phyloP scores from a whole-genome alignment of 306 rosid species.

The Trifolium fragiferum region DNA sequence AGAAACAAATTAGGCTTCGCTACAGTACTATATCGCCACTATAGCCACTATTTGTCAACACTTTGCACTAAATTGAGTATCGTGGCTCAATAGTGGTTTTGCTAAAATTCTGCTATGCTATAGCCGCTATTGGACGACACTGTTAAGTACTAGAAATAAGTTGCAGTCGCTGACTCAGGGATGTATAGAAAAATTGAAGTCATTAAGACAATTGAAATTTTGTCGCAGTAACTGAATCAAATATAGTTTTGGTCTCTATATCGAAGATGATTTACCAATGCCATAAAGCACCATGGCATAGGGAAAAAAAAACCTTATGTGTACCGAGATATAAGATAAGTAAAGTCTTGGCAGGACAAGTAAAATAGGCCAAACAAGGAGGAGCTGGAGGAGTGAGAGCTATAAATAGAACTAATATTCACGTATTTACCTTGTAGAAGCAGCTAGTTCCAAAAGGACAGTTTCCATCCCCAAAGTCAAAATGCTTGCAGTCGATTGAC shows the following conservation, averaged over 20 bases:
- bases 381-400: background rate
- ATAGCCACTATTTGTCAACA: background rate
- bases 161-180: background rate
- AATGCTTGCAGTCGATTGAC: constrained; percentile 98
- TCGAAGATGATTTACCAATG: constrained; percentile 21
- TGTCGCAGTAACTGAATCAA: constrained; percentile 13
- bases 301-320: background rate
- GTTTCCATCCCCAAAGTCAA: constrained; percentile 93
- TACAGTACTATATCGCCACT: background rate
- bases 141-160: constrained; percentile 14
- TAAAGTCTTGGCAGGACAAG: background rate
- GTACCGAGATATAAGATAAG: constrained; percentile 7
- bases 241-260: constrained; percentile 2
- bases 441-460: constrained; percentile 98
- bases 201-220: constrained; percentile 5
- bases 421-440: constrained; percentile 83
- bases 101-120: background rate
- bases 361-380: constrained; percentile 13
- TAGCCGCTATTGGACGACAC: background rate
- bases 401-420: constrained; percentile 4
- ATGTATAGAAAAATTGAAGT: background rate
- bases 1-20: constrained; percentile 35
- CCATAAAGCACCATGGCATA: constrained; percentile 8
- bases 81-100: background rate
- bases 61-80: background rate